Evolutionary conservation across 257 asterid genomes (phyloP), one percentile per base, ranked within the genome.

Genomic region (Lycium ferocissimum): DNA sequence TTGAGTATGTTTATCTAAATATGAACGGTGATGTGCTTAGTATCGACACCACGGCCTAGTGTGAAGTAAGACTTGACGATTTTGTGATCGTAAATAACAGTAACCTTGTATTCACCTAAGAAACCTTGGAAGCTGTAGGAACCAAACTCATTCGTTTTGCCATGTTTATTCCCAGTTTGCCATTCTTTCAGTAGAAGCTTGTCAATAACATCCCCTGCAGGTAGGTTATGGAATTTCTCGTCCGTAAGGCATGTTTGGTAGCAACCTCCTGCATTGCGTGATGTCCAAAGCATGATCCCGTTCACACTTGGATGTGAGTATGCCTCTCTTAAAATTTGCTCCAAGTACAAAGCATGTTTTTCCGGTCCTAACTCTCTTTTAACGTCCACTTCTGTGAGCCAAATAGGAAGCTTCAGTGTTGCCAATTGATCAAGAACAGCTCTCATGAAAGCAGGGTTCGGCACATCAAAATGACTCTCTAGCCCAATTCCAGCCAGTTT

Each of bases 351-450:
- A 0, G 79, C 87, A 18, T 88, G 88, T 40, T 83, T 85, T 83
- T 90, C 84, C 45, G 76, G 89, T 84, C 83, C 90, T 47, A 79
- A 58, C 5, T 8, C 79, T 0, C 71, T 81, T 85, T 85, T 88
- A 37, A 91, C 90, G 53, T 94, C 96, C 5, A 91, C 85, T 85
- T 92, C 96, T 0, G 96, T 92, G 61, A 94, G 91, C 96, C 94
- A 94, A 38, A 94, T 91, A 3, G 96, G 95, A 84, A 92, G 93
- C 15, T 63, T 26, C 4, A 92, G 22, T 0, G 87, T 88, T 0
- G 93, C 92, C 70, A 92, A 80, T 85, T 94, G 91, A 70, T 94
- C 97, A 15, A 94, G 66, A 20, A 76, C 80, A 2, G 86, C 97
- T 62, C 96, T 87, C 26, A 92, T 89, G 4, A 92, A 71, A 47